Conservation (phyloP, 805 yeast genomes). For the Maudiozyma turicensis region DNA sequence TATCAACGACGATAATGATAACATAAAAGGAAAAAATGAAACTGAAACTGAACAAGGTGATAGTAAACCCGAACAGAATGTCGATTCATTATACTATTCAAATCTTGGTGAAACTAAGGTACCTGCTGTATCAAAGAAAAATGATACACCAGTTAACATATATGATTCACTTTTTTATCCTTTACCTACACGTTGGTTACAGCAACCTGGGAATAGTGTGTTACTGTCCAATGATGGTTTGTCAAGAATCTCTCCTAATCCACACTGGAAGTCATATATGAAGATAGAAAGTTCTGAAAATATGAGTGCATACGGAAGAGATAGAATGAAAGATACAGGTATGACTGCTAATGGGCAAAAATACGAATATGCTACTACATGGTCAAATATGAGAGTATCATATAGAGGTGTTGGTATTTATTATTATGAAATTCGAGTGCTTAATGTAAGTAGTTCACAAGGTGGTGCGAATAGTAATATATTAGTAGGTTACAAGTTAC, state of each 20-base stretch:
- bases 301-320: slow-evolving; percentile 7
- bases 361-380: slow-evolving; percentile 21
- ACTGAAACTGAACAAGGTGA: neutral
- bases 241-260: slow-evolving; percentile 15
- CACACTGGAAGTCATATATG: slow-evolving; percentile 19
- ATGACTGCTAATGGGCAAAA: slow-evolving; percentile 9
- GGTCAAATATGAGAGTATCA: slow-evolving; percentile 23
- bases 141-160: slow-evolving; percentile 15
- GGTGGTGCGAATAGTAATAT: slow-evolving; percentile 22
- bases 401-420: slow-evolving; percentile 17
- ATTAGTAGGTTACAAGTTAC: slow-evolving; percentile 23
- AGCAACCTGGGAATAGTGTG: slow-evolving; percentile 19
- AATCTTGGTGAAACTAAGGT: neutral
- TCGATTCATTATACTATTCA: slow-evolving; percentile 2
- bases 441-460: slow-evolving; percentile 19
- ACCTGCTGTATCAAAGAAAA: slow-evolving; percentile 8
- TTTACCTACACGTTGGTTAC: slow-evolving; percentile 23
- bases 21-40: neutral
- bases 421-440: slow-evolving; percentile 24
- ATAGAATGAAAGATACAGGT: slow-evolving; percentile 11
- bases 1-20: neutral
- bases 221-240: slow-evolving; percentile 23
- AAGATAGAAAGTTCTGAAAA: slow-evolving; percentile 9
- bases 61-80: neutral
- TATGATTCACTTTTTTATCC: slow-evolving; percentile 21